phyloP scores from a whole-genome alignment of 192 early-diverging fungal genomes.

The Glomus cerebriforme region DNA sequence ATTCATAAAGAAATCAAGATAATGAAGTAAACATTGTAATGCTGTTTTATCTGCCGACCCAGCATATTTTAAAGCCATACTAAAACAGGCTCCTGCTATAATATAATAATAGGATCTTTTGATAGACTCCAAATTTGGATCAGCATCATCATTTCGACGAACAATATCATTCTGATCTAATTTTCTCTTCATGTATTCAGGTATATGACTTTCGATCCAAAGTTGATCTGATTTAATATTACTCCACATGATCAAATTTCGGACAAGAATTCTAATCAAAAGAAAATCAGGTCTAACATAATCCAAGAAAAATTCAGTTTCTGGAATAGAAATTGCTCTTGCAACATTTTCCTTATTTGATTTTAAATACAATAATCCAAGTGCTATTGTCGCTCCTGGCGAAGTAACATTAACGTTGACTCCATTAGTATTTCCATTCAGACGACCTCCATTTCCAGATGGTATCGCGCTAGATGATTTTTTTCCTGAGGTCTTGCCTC shows the following conservation, averaged over 20 bases:
- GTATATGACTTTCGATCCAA: conserved; percentile 71
- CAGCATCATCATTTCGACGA: conserved; percentile 15
- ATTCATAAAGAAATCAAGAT: conserved; percentile 56
- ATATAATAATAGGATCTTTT: conserved; percentile 68
- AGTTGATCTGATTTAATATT: conserved; percentile 55
- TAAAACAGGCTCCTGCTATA: conserved; percentile 67
- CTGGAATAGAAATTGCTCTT: conserved; percentile 62
- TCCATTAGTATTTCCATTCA: not conserved
- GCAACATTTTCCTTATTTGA: conserved; percentile 72
- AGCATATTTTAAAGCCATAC: conserved; percentile 69
- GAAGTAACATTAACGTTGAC: conserved; percentile 56
- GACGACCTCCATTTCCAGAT: not conserved
- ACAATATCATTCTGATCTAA: conserved; percentile 21
- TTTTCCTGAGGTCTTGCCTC: conserved; percentile 39
- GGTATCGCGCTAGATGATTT: not conserved
- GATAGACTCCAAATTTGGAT: conserved; percentile 45
- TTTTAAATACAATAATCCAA: conserved; percentile 83
- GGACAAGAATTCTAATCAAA: conserved; percentile 65
- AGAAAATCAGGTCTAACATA: conserved; percentile 73
- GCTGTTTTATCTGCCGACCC: conserved; percentile 57
- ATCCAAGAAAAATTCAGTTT: conserved; percentile 59
- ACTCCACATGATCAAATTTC: conserved; percentile 78
- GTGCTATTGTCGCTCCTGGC: conserved; percentile 73
- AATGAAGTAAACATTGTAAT: conserved; percentile 48
- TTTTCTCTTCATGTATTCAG: conserved; percentile 53